Evolutionary conservation across 306 rosid species (phyloP), one percentile per base, ranked within the genome.

Genomic region (Cyclanthera cordifolia): DNA sequence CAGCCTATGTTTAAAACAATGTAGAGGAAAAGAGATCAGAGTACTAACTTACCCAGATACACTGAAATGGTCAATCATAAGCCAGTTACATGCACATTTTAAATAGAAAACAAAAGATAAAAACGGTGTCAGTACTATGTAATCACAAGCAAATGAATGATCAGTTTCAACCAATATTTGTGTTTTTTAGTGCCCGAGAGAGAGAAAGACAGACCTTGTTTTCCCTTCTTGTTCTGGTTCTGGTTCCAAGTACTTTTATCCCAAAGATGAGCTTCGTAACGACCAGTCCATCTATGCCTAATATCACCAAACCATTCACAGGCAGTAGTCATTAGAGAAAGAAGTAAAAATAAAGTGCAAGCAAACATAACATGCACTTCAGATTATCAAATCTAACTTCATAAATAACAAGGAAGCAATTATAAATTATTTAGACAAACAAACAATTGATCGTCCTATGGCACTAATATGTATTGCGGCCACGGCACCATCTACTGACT

Each of bases 211-310:
- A 77, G 16, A 93, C 99, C 99, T 88, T 94, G 99, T 72, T 94
- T 94, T 76, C 99, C 99, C 83, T 94, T 94, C 82, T 94, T 94
- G 70, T 94, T 94, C 85, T 94, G 99, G 76, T 94, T 94, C 71
- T 94, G 99, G 53, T 94, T 94, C 99, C 99, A 94, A 24, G 97
- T 94, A 71, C 95, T 94, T 76, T 94, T 94, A 82, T 94, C 99
- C 99, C 99, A 94, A 39, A 94, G 99, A 79, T 94, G 99, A 58
- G 99, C 99, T 74, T 94, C 99, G 63, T 93, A 93, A 48, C 99
- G 99, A 71, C 99, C 99, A 8, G 99, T 93, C 99, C 99, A 93
- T 77, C 99, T 90, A 93, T 94, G 99, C 84, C 99, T 93, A 73
- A 56, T 47, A 79, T 71, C 81, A 76, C 12, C 13, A 50, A 71